Base-by-base conservation (phyloP, 2,329 filamentous ascomycete species). In the Aspergillus fructus region DNA sequence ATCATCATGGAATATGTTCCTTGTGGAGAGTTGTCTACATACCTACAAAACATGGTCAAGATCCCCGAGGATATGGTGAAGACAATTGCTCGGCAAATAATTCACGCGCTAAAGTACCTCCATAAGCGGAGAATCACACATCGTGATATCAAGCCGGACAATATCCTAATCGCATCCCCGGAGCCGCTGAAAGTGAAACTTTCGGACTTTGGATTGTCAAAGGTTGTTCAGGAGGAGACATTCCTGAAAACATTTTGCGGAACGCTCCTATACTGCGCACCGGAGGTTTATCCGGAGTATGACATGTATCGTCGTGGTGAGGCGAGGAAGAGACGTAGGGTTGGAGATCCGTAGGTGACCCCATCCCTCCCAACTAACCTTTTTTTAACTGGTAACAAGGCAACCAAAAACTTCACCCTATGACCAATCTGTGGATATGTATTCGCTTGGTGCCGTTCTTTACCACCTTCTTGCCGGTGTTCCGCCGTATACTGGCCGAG, bases 71-170 rank as follows among this genome's bases (percentile, higher is more conserved):
- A 74, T 1, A 79, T 87, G 63, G 88, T 86, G n/a, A 86, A 88
- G 71, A 79, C 79, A 5, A 89, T 97, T 73, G 85, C 92, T 15
- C 72, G 75, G 11, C 78, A 79, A 58, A 84, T 97, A 37, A 78
- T 97, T 43, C 85, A 88, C 64, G 93, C 93, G 2, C 78, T 99
- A 52, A 86, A 86, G 30, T 97, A 99, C 71, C 81, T 99, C 8
- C 94, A 99, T 73, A 80, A 82, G 53, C 88, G 89, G 66, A 91
- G 89, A 69, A 97, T 99, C 66, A 97, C 93, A 0, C 94, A 99
- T 75, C 89, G 94, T n/a, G 94, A 99, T 73, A 92, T 99, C 69
- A 99, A 99, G 71, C 94, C 94, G 0, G 94, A 99, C 79, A 99
- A 99, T 68, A 97, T 99, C 59, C 81, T 99, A 41, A 90, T 97